phyloP scores from a whole-genome alignment of 1,284 basidiomycete genomes.

The Leucoagaricus sp. region DNA sequence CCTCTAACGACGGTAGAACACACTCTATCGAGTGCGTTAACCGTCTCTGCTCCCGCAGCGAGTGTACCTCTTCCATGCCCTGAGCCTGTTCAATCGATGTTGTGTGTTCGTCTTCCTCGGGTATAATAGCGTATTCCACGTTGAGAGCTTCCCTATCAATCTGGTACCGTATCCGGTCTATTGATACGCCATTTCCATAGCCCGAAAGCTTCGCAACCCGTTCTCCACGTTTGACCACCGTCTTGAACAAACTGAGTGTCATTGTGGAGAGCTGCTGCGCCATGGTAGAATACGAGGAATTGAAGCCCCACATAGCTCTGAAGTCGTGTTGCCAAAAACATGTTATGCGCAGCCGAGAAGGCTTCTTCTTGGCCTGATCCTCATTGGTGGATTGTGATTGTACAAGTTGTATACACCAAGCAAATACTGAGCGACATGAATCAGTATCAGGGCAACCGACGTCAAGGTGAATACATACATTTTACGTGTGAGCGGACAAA shows the following conservation, averaged over 20 bases:
- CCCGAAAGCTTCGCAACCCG: constrained; percentile 77
- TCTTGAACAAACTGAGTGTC: constrained; percentile 77
- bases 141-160: constrained; percentile 80
- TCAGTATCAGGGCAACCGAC: constrained; percentile 1
- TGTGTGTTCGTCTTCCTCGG: constrained; percentile 62
- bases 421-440: constrained; percentile 62
- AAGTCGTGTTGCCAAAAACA: constrained; percentile 97
- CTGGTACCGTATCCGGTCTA: constrained; percentile 80
- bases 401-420: constrained; percentile 87
- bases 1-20: constrained; percentile 73
- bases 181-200: constrained; percentile 82
- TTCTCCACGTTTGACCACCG: constrained; percentile 71
- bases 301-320: constrained; percentile 84
- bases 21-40: constrained; percentile 81
- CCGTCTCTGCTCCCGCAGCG: constrained; percentile 62
- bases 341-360: constrained; percentile 68
- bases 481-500: constrained; percentile 92
- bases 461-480: constrained; percentile 44
- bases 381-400: constrained; percentile 38
- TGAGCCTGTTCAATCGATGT: constrained; percentile 40
- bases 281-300: constrained; percentile 53
- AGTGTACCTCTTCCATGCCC: constrained; percentile 60
- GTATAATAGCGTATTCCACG: constrained; percentile 86
- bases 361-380: constrained; percentile 35
- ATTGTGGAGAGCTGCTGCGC: constrained; percentile 81